Evolutionary conservation across 1,139 yeast species (phyloP), one percentile per base, ranked within the genome.

Genomic region (Yamadazyma membranifaciens): DNA sequence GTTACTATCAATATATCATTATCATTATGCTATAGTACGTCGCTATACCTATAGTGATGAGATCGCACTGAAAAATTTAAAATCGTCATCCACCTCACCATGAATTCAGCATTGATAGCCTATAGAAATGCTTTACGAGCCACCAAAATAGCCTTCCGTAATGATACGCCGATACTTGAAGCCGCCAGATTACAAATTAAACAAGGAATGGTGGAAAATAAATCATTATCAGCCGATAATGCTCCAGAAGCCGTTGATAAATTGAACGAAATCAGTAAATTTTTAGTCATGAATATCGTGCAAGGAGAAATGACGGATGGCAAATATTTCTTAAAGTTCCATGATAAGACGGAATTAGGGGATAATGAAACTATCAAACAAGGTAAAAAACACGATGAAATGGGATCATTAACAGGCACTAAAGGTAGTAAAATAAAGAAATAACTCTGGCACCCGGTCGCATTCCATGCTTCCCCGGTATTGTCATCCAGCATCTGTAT

Each of bases 281-380:
- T 89, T 49, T 69, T 92, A 46, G 69, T 78, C 37, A 69, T 73
- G 44, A 91, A 92, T 60, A 72, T 92, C 15, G 97, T 92, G 2
- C 98, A 92, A 63, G 98, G 96, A 4, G 69, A 65, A 41, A 73
- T 68, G 54, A 73, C 73, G 38, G 73, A 69, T 20, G 73, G 67
- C 6, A 73, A 64, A 39, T 77, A 73, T 47, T 64, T 66, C 42
- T 67, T 89, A 54, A 82, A 84, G 48, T 83, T 92, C 52, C 96
- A 88, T 57, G 67, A 79, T 39, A 79, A 84, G 39, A 87, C 95
- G 0, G 98, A 92, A 61, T 70, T 91, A 40, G 98, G 98, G 11
- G 96, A 89, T 57, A 92, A 92, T 59, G 95, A 72, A 38, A 62
- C 69, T 31, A 72, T 72, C 48, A 71, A 68, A 48, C 66, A 63